phyloP scores from a whole-genome alignment of 1,139 yeast species.

The Kurtzmaniella quercitrusa region DNA sequence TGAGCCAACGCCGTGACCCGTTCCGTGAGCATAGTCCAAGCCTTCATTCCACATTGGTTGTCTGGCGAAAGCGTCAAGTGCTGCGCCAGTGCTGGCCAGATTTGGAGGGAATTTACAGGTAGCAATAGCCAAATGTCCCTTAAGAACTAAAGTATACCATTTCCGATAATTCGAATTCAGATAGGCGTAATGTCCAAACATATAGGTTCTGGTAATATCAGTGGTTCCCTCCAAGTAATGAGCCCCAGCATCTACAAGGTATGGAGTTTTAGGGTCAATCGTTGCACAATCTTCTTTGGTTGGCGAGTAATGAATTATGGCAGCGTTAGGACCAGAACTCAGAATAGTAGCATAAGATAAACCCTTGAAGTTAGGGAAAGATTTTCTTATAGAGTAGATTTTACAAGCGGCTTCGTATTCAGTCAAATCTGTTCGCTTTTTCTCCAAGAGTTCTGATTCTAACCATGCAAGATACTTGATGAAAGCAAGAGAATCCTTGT shows the following conservation, averaged over 20 bases:
- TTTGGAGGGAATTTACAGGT: conserved; percentile 47
- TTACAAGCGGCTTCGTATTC: conserved; percentile 45
- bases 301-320: conserved; percentile 56
- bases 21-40: conserved; percentile 52
- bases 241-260: conserved; percentile 51
- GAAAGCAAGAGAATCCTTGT: conserved; percentile 41
- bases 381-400: conserved; percentile 35
- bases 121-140: conserved; percentile 54
- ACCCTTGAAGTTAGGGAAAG: conserved; percentile 46
- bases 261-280: conserved; percentile 41
- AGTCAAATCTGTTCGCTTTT: conserved; percentile 19
- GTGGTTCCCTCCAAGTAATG: conserved; percentile 60
- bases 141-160: conserved; percentile 48
- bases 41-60: conserved; percentile 54
- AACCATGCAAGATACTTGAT: conserved; percentile 41
- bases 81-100: conserved; percentile 35
- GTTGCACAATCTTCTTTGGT: conserved; percentile 33
- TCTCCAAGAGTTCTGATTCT: conserved; percentile 29
- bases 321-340: conserved; percentile 51
- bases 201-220: conserved; percentile 52
- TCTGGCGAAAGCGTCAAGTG: conserved; percentile 49
- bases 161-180: conserved; percentile 24
- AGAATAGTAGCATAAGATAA: conserved; percentile 53
- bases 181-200: conserved; percentile 27
- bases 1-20: conserved; percentile 60